Base-by-base conservation (phyloP, 805 yeast genomes). In the Candida peoriensis region DNA sequence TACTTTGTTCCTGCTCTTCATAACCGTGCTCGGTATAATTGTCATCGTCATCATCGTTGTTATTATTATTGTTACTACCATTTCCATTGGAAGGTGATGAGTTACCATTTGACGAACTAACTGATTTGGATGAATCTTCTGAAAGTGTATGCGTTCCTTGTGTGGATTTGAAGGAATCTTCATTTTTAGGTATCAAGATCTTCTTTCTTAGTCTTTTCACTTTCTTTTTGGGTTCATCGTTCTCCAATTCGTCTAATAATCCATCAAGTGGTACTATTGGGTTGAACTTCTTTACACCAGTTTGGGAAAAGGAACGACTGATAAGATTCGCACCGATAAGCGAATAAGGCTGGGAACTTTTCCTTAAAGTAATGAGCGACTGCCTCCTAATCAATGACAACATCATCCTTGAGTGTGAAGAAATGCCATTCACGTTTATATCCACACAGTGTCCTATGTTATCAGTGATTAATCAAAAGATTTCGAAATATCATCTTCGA, bases 241-340 rank as follows among this genome's bases (percentile, higher is more conserved):
- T 24, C n/a, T 40, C 38, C 14, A 49, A 32, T 25, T 51, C 57
- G 18, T 53, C 55, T 2, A 53, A 18, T n/a, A 53, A 25, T 3
- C 50, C 44, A 28, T 50, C 55, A 8, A 53, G 37, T 2, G 52
- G 50, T 2, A 43, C 21, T 8, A 53, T 25, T 8, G 56, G 57
- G 34, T 51, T 51, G 25, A 51, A n/a, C n/a, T n/a, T n/a, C n/a
- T n/a, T n/a, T n/a, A n/a, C n/a, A n/a, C n/a, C n/a, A n/a, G n/a
- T n/a, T n/a, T n/a, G n/a, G n/a, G n/a, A n/a, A n/a, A n/a, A n/a
- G n/a, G n/a, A n/a, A n/a, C n/a, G n/a, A n/a, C n/a, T n/a, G n/a
- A n/a, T n/a, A n/a, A n/a, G n/a, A n/a, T n/a, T n/a, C n/a, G n/a
- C n/a, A n/a, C n/a, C n/a, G n/a, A n/a, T n/a, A n/a, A n/a, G n/a